Evolutionary conservation across 177 flowering plant species (phyloP).

Genomic region (Vitis hybrid): DNA sequence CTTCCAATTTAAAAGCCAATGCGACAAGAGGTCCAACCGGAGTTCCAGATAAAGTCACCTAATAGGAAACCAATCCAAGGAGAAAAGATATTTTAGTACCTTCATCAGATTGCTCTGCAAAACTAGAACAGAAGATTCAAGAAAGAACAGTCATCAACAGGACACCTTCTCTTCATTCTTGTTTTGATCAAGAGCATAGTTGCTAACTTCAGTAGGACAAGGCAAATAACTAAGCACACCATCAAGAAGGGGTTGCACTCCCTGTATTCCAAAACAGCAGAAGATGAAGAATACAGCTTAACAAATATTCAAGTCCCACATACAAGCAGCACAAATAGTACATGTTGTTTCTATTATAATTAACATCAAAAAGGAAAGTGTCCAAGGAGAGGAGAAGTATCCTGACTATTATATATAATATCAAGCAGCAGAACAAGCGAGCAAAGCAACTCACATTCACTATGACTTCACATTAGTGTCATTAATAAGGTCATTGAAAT

Average conservation of each 20-base stretch:
- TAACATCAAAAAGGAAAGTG: too few species aligned
- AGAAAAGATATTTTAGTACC: conserved; percentile 7
- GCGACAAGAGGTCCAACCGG: conserved; percentile 96
- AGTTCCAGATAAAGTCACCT: conserved; percentile 74
- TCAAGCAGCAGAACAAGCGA: too few species aligned
- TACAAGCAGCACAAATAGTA: neutral
- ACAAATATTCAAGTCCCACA: neutral
- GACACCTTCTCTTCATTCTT: conserved; percentile 91
- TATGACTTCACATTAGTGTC: too few species aligned
- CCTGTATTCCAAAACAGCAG: conserved; percentile 46
- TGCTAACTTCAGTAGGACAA: conserved; percentile 86
- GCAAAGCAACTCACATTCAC: too few species aligned
- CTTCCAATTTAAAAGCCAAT: conserved; percentile 96
- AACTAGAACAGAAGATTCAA: neutral
- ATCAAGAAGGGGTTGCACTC: conserved; percentile 94
- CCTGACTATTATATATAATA: too few species aligned
- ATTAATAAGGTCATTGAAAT: too few species aligned
- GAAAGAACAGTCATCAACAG: neutral
- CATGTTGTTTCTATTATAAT: neutral
- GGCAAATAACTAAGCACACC: conserved; percentile 92
- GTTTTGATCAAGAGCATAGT: conserved; percentile 90
- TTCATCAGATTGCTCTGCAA: neutral
- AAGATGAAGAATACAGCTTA: conserved; percentile 3
- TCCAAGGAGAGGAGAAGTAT: too few species aligned
- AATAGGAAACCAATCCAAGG: conserved; percentile 8